Percentiles rank a stretch among this genome's conserved stretches.
These are phyloP conservation scores for Allomyces arbusculus DNA, from an alignment of 192 early-diverging fungal genomes.

Conservation along the genomic window DNA sequence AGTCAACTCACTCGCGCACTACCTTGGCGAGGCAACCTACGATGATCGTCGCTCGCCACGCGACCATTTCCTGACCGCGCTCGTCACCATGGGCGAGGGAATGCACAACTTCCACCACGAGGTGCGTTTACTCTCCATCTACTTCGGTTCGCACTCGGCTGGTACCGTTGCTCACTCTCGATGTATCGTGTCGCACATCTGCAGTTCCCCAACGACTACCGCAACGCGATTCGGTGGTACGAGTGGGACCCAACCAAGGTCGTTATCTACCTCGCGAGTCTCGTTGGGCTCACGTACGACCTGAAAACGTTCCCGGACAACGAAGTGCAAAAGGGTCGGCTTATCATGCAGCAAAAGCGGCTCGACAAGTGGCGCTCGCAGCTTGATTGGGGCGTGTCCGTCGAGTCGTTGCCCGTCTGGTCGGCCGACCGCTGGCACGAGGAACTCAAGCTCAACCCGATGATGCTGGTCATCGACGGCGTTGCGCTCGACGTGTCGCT, in stretches of 20 bases:
- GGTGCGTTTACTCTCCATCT: too few species aligned
- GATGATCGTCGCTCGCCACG: constrained; percentile 67
- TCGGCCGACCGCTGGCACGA: background rate
- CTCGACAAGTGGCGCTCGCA: constrained; percentile 29
- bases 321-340: constrained; percentile 53
- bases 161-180: too few species aligned
- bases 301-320: constrained; percentile 58
- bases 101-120: constrained; percentile 57
- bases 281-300: constrained; percentile 43
- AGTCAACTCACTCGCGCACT: constrained; percentile 66
- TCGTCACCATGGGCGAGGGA: constrained; percentile 60
- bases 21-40: constrained; percentile 45
- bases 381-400: constrained; percentile 53
- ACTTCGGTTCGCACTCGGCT: too few species aligned
- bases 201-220: constrained; percentile 60
- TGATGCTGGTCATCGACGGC: constrained; percentile 54
- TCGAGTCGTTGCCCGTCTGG: constrained; percentile 44
- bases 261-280: constrained; percentile 37
- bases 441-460: background rate
- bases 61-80: constrained; percentile 59
- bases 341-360: constrained; percentile 66
- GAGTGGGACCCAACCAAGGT: constrained; percentile 78
- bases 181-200: too few species aligned
- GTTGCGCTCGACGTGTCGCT: constrained; percentile 56
- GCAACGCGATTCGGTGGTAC: constrained; percentile 54